Evolutionary conservation across 179 eudicot genomes (phyloP), one percentile per base, ranked within the genome.

Genomic region (Gypsophila paniculata): DNA sequence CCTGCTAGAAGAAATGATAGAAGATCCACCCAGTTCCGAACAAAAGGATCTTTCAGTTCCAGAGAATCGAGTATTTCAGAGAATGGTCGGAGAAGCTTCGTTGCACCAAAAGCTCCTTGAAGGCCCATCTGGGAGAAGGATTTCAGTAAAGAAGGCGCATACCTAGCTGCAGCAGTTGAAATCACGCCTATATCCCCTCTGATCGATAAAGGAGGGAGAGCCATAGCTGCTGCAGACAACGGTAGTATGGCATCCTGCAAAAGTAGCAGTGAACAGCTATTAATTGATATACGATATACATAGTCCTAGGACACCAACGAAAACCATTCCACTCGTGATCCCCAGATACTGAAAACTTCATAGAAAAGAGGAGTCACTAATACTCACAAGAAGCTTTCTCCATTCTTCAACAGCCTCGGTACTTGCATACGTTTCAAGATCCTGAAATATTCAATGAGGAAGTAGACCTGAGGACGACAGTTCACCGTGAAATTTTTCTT

Each of bases 11-110:
- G 89, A 83, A 93, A 93, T 72, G 98, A 77, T 7, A 93, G 85
- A 80, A 93, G 97, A 81, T 93, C 98, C 73, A 93, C 84, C 98
- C 97, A 93, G 75, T 93, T 91, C 65, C 96, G 85, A 22, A 93
- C 82, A 79, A 93, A 93, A 59, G 97, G 96, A 78, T 93, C 96
- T 74, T 91, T 93, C 17, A 93, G 80, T 52, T 79, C 87, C 77
- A 91, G 81, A 5, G 97, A 93, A 73, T 93, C 96, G 22, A 89
- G 60, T 59, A 91, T 84, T n/a, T 91, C 93, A 29, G 93, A 89
- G 77, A 93, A 91, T 46, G 97, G 98, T 63, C 87, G 83, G 76
- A 93, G 93, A 82, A 93, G 98, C 86, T 91, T 93, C 32, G 94
- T 89, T 36, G 98, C 97, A 81, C 96, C 86, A 65, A 93, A 75